These are phyloP conservation scores for Ceratobasidium sp. DNA, from an alignment of 1,284 basidiomycete genomes.

Conservation along the genomic window DNA sequence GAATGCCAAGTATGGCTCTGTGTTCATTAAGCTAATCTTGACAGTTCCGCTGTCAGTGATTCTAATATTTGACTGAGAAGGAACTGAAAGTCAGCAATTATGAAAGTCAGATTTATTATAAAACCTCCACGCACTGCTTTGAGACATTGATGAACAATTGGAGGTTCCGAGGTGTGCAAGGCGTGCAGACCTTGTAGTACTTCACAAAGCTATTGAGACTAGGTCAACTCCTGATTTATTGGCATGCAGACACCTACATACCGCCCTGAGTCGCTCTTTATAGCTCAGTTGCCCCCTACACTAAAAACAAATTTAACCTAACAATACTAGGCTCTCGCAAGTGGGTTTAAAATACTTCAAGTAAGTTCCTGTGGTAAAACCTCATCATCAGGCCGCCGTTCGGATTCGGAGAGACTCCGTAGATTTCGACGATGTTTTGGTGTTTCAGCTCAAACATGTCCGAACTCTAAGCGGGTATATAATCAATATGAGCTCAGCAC, in stretches of 20 bases:
- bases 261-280: slow-evolving; percentile 14
- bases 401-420: neutral
- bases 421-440: slow-evolving; percentile 6
- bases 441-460: slow-evolving; percentile 21
- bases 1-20: neutral
- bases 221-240: neutral
- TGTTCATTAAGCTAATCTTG: slow-evolving; percentile 14
- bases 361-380: slow-evolving; percentile 5
- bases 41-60: neutral
- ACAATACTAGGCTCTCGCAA: neutral
- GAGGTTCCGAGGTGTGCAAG: slow-evolving; percentile 8
- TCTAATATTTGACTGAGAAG: neutral
- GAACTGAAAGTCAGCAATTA: neutral
- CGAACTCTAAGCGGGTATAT: too few species aligned
- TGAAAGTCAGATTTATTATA: neutral
- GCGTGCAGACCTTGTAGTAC: slow-evolving; percentile 16
- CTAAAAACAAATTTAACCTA: neutral
- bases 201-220: neutral
- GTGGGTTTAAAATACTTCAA: neutral
- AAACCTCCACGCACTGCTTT: slow-evolving; percentile 4
- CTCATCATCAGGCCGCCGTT: neutral
- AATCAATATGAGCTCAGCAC: too few species aligned
- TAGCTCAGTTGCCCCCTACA: neutral
- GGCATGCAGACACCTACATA: neutral
- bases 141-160: slow-evolving; percentile 15